phyloP scores from a whole-genome alignment of 345 rosid genomes.

The Populus tremula region DNA sequence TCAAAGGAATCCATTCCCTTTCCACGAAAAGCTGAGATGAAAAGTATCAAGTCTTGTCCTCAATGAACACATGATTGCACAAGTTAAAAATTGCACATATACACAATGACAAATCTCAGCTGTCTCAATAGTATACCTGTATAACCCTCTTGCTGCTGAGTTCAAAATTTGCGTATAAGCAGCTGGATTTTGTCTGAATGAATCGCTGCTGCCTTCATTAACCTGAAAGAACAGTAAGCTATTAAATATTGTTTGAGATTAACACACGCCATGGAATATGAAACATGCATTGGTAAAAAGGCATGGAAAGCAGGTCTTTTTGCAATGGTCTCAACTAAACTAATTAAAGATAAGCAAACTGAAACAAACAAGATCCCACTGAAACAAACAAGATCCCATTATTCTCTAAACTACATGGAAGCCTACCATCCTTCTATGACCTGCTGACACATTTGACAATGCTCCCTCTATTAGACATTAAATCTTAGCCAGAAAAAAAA shows the following conservation, averaged over 20 bases:
- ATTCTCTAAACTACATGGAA: not conserved
- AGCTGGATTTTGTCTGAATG: constrained; percentile 68
- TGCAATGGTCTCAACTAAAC: not conserved
- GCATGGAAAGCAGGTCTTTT: not conserved
- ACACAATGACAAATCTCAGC: not conserved
- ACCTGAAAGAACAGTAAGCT: constrained; percentile 47
- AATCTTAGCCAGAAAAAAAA: not conserved
- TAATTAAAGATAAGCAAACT: not conserved
- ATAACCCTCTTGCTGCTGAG: constrained; percentile 75
- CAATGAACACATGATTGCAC: not conserved
- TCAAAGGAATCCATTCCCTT: not conserved
- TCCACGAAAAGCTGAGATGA: not conserved
- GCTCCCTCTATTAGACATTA: not conserved
- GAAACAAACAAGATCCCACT: not conserved
- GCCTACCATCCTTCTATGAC: not conserved
- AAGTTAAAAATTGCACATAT: constrained; percentile 9
- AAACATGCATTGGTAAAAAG: too few species aligned
- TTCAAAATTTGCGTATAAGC: constrained; percentile 55
- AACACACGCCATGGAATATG: too few species aligned
- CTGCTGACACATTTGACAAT: not conserved
- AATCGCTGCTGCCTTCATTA: constrained; percentile 50
- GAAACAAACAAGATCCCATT: not conserved
- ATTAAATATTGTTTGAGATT: not conserved
- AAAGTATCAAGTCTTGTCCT: not conserved
- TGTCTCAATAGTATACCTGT: constrained; percentile 51